These are phyloP conservation scores for Trichothecium sympodiale DNA, from an alignment of 2,329 filamentous ascomycete species.

Conservation along the genomic window DNA sequence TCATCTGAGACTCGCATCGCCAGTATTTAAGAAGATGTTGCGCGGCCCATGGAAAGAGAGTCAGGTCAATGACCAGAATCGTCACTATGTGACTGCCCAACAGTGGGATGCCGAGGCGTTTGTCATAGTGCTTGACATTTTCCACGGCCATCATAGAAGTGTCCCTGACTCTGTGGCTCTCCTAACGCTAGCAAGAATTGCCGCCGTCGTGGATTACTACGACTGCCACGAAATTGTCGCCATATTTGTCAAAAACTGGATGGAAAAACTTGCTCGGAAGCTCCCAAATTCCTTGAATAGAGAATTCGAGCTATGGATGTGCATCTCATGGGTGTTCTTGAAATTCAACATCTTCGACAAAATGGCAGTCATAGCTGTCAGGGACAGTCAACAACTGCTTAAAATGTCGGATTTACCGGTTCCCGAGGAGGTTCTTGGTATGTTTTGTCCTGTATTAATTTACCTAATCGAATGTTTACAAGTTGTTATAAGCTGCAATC, in stretches of 20 bases:
- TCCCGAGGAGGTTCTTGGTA: no score
- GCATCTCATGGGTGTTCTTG: conserved; percentile 10
- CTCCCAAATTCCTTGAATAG: background rate
- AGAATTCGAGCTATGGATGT: conserved; percentile 5
- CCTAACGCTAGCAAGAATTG: conserved; percentile 2
- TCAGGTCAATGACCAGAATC: no score
- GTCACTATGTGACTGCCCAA: no score
- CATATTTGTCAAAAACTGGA: conserved; percentile 9
- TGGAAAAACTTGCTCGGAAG: background rate
- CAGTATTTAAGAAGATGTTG: no score
- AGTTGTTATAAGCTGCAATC: no score
- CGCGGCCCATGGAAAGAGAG: no score
- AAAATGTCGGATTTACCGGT: no score
- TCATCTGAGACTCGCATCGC: no score
- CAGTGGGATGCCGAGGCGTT: conserved; percentile 17
- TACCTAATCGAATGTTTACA: no score
- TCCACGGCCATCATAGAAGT: conserved; percentile 14
- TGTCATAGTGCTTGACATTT: conserved; percentile 15
- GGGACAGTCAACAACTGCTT: no score
- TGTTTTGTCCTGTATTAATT: no score
- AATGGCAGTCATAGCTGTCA: background rate
- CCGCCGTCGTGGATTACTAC: conserved; percentile 4
- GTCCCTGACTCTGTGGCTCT: conserved; percentile 10
- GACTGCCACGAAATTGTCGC: conserved; percentile 8
- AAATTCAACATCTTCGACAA: background rate